These are phyloP conservation scores for Fusarium vanettenii DNA, from an alignment of 2,329 filamentous ascomycete genomes.

Conservation along the genomic window DNA sequence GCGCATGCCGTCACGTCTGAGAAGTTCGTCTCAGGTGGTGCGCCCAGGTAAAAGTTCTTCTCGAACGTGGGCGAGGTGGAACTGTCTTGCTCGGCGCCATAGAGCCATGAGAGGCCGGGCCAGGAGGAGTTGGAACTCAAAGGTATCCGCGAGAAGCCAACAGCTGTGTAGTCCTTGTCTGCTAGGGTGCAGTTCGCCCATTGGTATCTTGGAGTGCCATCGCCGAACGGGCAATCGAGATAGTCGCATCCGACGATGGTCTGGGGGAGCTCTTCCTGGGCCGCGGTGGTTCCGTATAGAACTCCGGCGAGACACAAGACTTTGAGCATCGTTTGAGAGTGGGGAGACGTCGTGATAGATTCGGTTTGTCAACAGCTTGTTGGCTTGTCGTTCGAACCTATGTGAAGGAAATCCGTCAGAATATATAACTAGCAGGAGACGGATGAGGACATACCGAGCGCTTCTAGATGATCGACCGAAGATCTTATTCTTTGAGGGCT, in stretches of 20 bases:
- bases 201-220: background rate
- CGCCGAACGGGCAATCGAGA: conserved; percentile 4
- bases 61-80: background rate
- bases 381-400: background rate
- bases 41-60: conserved; percentile 21
- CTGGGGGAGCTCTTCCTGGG: background rate
- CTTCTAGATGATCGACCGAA: background rate
- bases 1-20: conserved; percentile 5
- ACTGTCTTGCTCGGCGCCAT: background rate
- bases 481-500: background rate
- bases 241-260: conserved; percentile 17
- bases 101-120: conserved; percentile 15
- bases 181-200: conserved; percentile 10
- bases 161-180: background rate
- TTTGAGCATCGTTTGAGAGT: background rate
- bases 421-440: background rate
- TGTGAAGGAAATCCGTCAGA: background rate
- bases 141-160: conserved; percentile 16
- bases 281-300: background rate
- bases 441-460: background rate
- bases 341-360: background rate
- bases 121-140: background rate
- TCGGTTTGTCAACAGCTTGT: background rate
- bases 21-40: background rate
- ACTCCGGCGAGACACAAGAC: background rate